Conservation (phyloP, 345 rosid genomes). For the Eucalyptus coolabah region DNA sequence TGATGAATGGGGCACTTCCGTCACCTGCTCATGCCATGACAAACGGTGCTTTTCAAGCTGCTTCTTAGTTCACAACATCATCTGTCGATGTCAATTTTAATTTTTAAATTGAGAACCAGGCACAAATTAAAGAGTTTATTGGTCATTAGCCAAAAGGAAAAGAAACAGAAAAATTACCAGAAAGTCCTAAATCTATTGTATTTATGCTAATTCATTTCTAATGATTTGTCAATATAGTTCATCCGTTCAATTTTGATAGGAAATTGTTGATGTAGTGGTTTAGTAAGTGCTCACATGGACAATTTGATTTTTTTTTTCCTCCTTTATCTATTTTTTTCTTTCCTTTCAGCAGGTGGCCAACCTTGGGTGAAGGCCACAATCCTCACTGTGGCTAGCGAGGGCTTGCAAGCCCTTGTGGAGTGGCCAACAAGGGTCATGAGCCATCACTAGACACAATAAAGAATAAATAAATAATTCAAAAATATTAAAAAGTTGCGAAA, state of each 20-base stretch:
- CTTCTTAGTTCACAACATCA: background rate
- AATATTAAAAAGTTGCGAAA: no score
- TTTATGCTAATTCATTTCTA: background rate
- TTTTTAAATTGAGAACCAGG: background rate
- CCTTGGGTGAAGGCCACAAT: background rate
- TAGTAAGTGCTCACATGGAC: background rate
- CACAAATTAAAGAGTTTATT: background rate
- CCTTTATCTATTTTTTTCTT: background rate
- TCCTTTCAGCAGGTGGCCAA: fast-evolving
- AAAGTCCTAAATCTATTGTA: background rate
- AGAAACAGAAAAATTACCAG: no score
- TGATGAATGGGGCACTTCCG: background rate
- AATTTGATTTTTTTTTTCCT: no score
- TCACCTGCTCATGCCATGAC: background rate
- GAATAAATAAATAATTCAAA: background rate
- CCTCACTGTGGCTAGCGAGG: background rate
- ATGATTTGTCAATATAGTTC: background rate
- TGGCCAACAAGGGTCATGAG: background rate
- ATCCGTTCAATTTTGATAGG: background rate
- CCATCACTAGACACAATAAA: background rate
- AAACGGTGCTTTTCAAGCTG: background rate
- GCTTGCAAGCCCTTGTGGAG: background rate
- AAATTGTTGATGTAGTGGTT: background rate
- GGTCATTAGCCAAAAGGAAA: background rate
- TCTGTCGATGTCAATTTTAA: background rate